These are phyloP conservation scores for Urochloa ruziziensis DNA, from an alignment of 176 grass and related monocot genomes.

Conservation along the genomic window DNA sequence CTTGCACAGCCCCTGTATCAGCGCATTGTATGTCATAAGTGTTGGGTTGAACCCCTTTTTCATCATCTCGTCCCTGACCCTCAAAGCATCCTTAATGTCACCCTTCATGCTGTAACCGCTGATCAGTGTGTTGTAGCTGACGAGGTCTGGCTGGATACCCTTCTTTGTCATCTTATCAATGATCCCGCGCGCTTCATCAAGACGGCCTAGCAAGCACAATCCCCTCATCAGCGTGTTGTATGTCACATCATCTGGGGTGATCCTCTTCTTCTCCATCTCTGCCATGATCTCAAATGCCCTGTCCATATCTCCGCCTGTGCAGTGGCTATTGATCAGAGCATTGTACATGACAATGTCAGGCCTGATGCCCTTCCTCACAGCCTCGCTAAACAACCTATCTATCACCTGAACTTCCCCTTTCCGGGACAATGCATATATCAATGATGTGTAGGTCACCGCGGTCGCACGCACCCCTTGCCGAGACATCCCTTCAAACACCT, in stretches of 20 bases:
- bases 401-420: constrained; percentile 42
- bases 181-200: constrained; percentile 44
- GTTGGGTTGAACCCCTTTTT: constrained; percentile 65
- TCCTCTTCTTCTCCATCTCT: constrained; percentile 60
- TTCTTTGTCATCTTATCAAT: constrained; percentile 67
- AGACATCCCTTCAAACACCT: constrained; percentile 51
- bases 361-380: constrained; percentile 50
- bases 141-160: constrained; percentile 69
- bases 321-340: constrained; percentile 64
- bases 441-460: constrained; percentile 54
- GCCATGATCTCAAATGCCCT: constrained; percentile 47
- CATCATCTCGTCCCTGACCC: constrained; percentile 64
- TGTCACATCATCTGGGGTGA: constrained; percentile 56
- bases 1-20: constrained; percentile 64
- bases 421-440: constrained; percentile 65
- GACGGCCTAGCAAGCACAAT: constrained; percentile 53
- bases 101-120: constrained; percentile 69
- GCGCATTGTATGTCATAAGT: constrained; percentile 66
- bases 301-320: constrained; percentile 35
- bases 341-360: constrained; percentile 71
- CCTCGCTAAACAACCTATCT: constrained; percentile 52
- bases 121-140: constrained; percentile 73
- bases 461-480: constrained; percentile 47
- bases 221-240: constrained; percentile 70
- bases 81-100: constrained; percentile 66